These are phyloP conservation scores for Jimgerdemannia flammicorona DNA, from an alignment of 192 early-diverging fungal genomes.

Conservation along the genomic window DNA sequence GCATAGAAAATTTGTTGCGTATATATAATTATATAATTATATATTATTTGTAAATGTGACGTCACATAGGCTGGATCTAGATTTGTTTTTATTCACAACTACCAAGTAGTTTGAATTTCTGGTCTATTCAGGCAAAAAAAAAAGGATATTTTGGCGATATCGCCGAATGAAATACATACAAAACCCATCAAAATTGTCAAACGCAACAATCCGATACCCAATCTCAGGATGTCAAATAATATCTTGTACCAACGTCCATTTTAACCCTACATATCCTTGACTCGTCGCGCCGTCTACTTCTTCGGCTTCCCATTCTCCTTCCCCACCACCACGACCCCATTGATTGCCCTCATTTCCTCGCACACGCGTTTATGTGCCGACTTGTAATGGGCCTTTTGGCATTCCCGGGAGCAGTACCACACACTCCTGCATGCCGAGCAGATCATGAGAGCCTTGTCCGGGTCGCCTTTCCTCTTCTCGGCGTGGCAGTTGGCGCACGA, in stretches of 20 bases:
- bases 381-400: slow-evolving; percentile 55
- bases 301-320: not conserved
- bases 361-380: slow-evolving; percentile 45
- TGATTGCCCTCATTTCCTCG: slow-evolving; percentile 16
- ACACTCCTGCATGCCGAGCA: slow-evolving; percentile 50
- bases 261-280: not conserved
- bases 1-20: not conserved
- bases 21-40: no score
- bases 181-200: not conserved
- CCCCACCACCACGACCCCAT: not conserved
- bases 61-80: no score
- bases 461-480: slow-evolving; percentile 23
- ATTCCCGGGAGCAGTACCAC: slow-evolving; percentile 57
- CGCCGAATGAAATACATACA: not conserved
- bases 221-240: not conserved
- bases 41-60: not conserved
- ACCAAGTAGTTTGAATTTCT: no score
- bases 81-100: no score
- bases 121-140: no score
- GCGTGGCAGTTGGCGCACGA: slow-evolving; percentile 45
- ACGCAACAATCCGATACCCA: no score
- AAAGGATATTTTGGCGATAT: no score
- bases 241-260: not conserved
- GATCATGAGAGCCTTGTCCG: slow-evolving; percentile 42
- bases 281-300: not conserved